Evolutionary conservation across 2,329 filamentous ascomycete genomes (phyloP).

Genomic region (Cucurbitaria berberidis): DNA sequence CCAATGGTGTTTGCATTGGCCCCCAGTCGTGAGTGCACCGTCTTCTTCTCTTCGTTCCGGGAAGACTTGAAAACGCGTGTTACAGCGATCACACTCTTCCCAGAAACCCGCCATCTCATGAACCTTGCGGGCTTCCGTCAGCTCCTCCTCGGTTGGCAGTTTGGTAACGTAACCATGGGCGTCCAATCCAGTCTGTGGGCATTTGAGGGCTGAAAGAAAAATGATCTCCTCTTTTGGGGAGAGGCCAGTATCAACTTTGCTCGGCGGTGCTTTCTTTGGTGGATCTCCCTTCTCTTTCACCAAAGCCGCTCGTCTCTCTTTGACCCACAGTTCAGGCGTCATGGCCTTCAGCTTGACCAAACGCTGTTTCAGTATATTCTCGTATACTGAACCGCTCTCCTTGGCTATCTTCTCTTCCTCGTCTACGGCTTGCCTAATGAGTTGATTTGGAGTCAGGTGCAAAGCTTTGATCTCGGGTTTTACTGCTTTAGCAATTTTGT

Average conservation of each 20-base stretch:
- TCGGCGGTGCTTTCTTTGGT: constrained; percentile 52
- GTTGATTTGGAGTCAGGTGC: constrained; percentile 66
- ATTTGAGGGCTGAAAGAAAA: constrained; percentile 59
- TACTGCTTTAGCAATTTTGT: constrained; percentile 61
- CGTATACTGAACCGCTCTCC: constrained; percentile 73
- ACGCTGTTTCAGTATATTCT: constrained; percentile 81
- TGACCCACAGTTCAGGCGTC: constrained; percentile 72
- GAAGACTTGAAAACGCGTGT: constrained; percentile 87
- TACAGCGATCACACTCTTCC: constrained; percentile 89
- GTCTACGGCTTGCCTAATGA: constrained; percentile 73
- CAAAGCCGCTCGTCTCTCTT: constrained; percentile 56
- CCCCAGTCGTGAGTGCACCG: constrained; percentile 79
- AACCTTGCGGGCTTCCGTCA: constrained; percentile 69
- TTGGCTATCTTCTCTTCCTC: constrained; percentile 78
- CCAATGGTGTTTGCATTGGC: constrained; percentile 80
- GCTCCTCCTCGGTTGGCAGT: constrained; percentile 69
- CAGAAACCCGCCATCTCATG: constrained; percentile 73
- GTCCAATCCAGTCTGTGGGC: constrained; percentile 68
- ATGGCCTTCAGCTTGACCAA: constrained; percentile 80
- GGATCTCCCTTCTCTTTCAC: constrained; percentile 32
- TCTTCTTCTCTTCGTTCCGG: constrained; percentile 77
- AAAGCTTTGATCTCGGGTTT: constrained; percentile 61
- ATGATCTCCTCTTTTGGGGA: constrained; percentile 66
- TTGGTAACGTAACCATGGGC: constrained; percentile 76
- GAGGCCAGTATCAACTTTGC: constrained; percentile 72